Percentiles rank a stretch among this genome's conserved stretches.
phyloP scores from a whole-genome alignment of 2,329 filamentous ascomycete species.

The Drechslerella dactyloides region DNA sequence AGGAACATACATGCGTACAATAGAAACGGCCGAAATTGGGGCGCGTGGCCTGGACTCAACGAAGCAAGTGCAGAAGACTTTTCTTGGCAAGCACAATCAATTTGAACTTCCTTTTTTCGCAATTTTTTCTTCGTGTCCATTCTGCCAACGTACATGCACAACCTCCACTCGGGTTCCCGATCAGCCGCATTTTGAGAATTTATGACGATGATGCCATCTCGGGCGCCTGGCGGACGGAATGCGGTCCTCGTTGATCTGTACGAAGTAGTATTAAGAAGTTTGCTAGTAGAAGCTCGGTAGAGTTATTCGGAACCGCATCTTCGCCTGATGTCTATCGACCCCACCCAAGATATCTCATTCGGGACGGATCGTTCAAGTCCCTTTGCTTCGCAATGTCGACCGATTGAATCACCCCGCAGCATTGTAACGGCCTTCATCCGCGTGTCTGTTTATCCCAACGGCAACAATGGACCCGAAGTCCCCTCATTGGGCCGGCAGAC shows the following conservation, averaged over 20 bases:
- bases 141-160: no score
- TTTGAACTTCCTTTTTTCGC: conserved; percentile 49
- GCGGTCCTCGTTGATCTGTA: no score
- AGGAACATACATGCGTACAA: background rate
- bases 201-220: background rate
- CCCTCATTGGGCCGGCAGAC: background rate
- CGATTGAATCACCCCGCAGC: background rate
- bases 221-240: background rate
- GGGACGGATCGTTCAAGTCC: conserved; percentile 13
- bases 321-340: conserved; percentile 1
- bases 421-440: background rate
- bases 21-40: background rate
- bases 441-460: background rate
- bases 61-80: background rate
- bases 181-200: background rate
- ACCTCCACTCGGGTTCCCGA: background rate
- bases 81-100: background rate
- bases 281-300: background rate
- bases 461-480: background rate
- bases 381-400: background rate
- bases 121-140: conserved; percentile 27
- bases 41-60: conserved; percentile 3
- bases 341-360: conserved; percentile 28
- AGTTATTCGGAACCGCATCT: background rate
- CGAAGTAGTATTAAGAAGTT: no score